Evolutionary conservation across 768 basidiomycete genomes (phyloP), one percentile per base, ranked within the genome.

Genomic region (Baorangia bicolor): DNA sequence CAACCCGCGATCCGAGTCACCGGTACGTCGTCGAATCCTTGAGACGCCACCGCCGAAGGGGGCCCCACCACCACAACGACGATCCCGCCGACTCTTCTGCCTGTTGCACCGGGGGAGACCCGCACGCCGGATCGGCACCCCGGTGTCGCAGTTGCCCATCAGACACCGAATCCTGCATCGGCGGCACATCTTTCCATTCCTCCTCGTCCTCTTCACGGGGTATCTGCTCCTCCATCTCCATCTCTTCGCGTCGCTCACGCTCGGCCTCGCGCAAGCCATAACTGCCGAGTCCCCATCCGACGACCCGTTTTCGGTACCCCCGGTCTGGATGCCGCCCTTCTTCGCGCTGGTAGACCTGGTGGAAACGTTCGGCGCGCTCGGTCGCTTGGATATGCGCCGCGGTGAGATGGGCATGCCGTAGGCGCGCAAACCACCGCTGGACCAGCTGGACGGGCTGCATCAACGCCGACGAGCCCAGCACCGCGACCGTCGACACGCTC

Each of bases 61-160:
- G 89, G 0, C 88, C 87, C 88, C 89, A 91, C 86, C 88, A 90
- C 85, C 84, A 90, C 56, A 88, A 58, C 7, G 87, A 88, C 31
- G 67, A 66, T 13, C 63, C 54, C 2, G 43, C 56, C 27, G 41
- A 46, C 51, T 56, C 52, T 4, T 58, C 56, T 14, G 47, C 35
- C 16, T 30, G 38, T 25, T 10, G 23, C 21, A 58, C 51, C 9
- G 56, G 59, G 43, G 49, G 51, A 12, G 39, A 28, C 25, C 18
- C 48, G 27, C 33, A 56, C 23, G 7, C 21, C 27, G 39, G 41
- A 7, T 43, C 57, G 1, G 8, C 9, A 12, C 28, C 49, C 5
- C 62, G 60, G 23, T 59, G 51, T n/a, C 63, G 60, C 21, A 64
- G 51, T 18, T 34, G 25, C 1, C n/a, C 27, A 3, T 53, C 40